These are phyloP conservation scores for Syzygium aromaticum DNA, from an alignment of 345 rosid genomes.

Conservation along the genomic window DNA sequence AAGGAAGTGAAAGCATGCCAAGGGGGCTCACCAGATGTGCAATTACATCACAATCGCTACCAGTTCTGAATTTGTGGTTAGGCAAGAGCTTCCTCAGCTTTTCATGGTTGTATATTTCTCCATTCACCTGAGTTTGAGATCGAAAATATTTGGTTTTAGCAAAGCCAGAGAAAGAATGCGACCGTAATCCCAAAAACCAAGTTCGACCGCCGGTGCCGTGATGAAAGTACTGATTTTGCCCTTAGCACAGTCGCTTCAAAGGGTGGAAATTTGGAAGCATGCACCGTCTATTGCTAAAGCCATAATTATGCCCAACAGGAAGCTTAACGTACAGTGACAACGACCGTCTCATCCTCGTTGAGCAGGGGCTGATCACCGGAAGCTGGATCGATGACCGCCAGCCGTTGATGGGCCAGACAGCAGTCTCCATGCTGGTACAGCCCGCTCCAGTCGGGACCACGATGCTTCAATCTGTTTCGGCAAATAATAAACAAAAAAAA, in stretches of 20 bases:
- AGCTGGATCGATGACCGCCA: conserved; percentile 84
- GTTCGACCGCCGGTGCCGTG: neutral
- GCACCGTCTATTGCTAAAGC: neutral
- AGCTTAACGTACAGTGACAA: conserved; percentile 52
- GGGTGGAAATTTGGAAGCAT: neutral
- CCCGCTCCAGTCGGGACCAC: conserved; percentile 99
- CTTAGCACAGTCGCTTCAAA: neutral
- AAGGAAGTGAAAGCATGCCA: neutral
- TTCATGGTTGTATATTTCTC: conserved; percentile 95
- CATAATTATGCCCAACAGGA: neutral
- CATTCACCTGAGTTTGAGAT: conserved; percentile 52
- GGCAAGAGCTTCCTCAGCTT: conserved; percentile 50
- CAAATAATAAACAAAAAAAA: neutral
- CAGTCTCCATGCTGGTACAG: conserved; percentile 65
- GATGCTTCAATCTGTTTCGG: conserved; percentile 68
- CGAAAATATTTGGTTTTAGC: neutral
- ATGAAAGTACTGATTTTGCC: neutral
- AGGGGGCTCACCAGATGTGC: conserved; percentile 64
- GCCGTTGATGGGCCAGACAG: conserved; percentile 75
- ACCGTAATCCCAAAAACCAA: neutral
- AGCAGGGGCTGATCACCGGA: conserved; percentile 95
- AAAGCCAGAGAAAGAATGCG: neutral
- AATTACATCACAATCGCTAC: conserved; percentile 93
- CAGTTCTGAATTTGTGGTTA: conserved; percentile 73
- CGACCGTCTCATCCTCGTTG: conserved; percentile 61